Percentiles rank a stretch among this genome's conserved stretches.
These are phyloP conservation scores for Pichia ethanolica DNA, from an alignment of 805 yeast genomes.

Conservation along the genomic window DNA sequence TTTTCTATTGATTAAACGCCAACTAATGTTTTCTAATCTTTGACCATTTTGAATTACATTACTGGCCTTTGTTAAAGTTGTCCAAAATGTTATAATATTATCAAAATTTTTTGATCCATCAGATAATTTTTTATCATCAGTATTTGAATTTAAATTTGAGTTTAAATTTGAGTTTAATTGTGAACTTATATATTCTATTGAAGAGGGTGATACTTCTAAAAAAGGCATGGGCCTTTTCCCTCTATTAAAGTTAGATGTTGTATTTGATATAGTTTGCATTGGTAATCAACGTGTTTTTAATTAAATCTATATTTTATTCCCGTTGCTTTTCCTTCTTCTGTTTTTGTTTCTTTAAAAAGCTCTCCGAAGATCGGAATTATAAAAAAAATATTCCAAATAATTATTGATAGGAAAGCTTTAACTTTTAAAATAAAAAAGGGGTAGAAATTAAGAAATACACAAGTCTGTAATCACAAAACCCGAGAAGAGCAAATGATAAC, in stretches of 20 bases:
- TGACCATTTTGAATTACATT: slow-evolving; percentile 27
- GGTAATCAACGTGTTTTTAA: too few species aligned
- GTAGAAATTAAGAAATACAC: too few species aligned
- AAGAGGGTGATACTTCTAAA: slow-evolving; percentile 25
- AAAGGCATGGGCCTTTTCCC: slow-evolving; percentile 24
- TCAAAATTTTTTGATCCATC: slow-evolving; percentile 31
- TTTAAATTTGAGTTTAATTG: not conserved
- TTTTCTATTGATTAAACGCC: slow-evolving; percentile 30
- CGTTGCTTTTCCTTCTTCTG: too few species aligned
- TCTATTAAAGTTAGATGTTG: slow-evolving; percentile 13
- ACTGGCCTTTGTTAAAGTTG: slow-evolving; percentile 30
- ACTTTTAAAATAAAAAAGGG: too few species aligned
- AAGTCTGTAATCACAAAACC: too few species aligned
- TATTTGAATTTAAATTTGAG: too few species aligned
- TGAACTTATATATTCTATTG: slow-evolving; percentile 15
- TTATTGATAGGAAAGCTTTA: too few species aligned
- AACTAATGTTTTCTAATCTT: slow-evolving; percentile 29
- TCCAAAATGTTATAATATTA: slow-evolving; percentile 35
- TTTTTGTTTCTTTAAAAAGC: too few species aligned
- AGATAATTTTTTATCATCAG: slow-evolving; percentile 5
- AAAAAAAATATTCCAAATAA: too few species aligned
- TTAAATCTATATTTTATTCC: too few species aligned
- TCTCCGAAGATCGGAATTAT: too few species aligned
- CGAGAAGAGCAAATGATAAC: too few species aligned
- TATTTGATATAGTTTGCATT: not conserved